Conservation (phyloP, 805 yeast species). For the Pachysolen tannophilus region DNA sequence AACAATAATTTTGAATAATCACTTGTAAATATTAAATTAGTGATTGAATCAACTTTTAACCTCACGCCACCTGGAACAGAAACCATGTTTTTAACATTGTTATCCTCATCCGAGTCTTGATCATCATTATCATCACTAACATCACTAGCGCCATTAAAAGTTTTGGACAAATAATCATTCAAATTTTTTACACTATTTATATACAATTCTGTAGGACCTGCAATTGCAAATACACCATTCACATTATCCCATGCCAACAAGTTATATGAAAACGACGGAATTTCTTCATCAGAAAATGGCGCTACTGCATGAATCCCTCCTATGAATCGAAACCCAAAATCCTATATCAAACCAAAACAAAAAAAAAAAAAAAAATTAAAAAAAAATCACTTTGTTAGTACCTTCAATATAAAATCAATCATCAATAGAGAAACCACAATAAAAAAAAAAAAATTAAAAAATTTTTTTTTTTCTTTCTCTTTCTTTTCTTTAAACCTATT, state of each 20-base stretch:
- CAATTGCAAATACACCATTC: conserved; percentile 27
- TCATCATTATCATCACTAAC: conserved; percentile 15
- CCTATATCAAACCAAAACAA: not conserved
- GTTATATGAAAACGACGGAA: conserved; percentile 8
- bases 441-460: too few relatives aligned
- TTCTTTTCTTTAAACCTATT: too few relatives aligned
- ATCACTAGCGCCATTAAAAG: too few relatives aligned
- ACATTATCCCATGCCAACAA: conserved; percentile 30
- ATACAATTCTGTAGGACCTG: conserved; percentile 26
- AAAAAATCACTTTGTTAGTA: not conserved
- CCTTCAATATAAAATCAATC: too few relatives aligned
- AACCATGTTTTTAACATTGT: conserved; percentile 7
- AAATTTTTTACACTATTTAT: conserved; percentile 26
- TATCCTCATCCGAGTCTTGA: conserved; percentile 12
- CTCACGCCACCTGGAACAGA: conserved; percentile 7
- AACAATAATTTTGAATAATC: conserved; percentile 24
- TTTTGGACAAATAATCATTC: conserved; percentile 14
- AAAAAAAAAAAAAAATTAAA: not conserved
- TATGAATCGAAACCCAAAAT: conserved; percentile 6
- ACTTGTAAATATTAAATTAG: conserved; percentile 21
- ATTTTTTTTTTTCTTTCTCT: too few relatives aligned
- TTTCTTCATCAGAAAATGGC: conserved; percentile 9
- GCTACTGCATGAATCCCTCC: conserved; percentile 1
- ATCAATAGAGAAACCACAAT: too few relatives aligned
- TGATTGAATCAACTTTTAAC: conserved; percentile 16